phyloP scores from a whole-genome alignment of 1,284 basidiomycete species.

The Puccinia coronata region DNA sequence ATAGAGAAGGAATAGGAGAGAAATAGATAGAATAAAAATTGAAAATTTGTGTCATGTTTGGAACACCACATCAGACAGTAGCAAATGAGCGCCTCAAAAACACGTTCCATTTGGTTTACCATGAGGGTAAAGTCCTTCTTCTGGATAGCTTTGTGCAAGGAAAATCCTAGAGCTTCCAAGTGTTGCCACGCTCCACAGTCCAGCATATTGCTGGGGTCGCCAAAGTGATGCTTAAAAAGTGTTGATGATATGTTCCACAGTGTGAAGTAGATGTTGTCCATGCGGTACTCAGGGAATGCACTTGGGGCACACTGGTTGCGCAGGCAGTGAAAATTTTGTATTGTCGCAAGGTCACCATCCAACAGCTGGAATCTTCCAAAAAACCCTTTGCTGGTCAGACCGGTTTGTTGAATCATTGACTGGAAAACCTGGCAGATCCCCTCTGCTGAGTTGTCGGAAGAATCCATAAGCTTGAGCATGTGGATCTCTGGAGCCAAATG shows the following conservation, averaged over 20 bases:
- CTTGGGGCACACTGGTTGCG: neutral
- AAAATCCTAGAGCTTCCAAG: too few relatives aligned
- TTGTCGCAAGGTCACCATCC: constrained; percentile 35
- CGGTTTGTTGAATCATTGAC: neutral
- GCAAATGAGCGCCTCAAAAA: too few relatives aligned
- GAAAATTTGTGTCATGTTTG: too few relatives aligned
- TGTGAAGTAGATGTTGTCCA: constrained; percentile 15
- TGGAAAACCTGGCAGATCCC: constrained; percentile 34
- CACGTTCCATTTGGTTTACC: too few relatives aligned
- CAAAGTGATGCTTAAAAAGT: constrained; percentile 19
- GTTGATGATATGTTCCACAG: too few relatives aligned
- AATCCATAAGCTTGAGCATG: constrained; percentile 30
- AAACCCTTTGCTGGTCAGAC: neutral
- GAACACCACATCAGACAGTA: too few relatives aligned
- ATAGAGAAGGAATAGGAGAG: too few relatives aligned
- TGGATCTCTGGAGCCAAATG: neutral
- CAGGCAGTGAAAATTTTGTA: constrained; percentile 6
- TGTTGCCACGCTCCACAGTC: neutral
- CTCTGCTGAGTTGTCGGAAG: constrained; percentile 22
- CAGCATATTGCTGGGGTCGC: neutral
- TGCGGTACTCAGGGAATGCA: neutral
- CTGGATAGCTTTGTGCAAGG: too few relatives aligned
- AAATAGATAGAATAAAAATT: too few relatives aligned
- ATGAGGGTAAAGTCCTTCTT: too few relatives aligned
- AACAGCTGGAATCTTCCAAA: constrained; percentile 6